Conservation (phyloP, 2,329 filamentous ascomycete genomes). For the Cladosporium sp. region DNA sequence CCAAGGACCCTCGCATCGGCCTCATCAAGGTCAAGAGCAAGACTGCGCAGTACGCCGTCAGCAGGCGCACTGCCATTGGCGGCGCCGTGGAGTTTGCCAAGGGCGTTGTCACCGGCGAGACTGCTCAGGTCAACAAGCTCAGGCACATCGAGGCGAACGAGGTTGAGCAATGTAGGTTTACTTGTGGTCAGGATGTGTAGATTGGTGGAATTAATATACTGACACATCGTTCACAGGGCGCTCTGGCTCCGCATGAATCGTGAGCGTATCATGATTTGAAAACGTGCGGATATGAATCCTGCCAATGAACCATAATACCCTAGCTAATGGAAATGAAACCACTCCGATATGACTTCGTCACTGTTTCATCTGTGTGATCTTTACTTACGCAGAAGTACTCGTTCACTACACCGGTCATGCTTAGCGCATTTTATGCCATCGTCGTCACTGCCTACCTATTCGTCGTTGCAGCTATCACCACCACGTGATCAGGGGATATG, state of each 20-base stretch:
- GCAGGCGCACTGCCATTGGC: conserved; percentile 61
- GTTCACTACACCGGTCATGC: too few species aligned
- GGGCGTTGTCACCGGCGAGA: conserved; percentile 70
- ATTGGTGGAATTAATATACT: neutral
- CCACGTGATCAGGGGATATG: neutral
- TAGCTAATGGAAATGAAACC: conserved; percentile 4
- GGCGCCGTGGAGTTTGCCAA: conserved; percentile 71
- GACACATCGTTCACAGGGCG: neutral
- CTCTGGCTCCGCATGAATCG: conserved; percentile 7
- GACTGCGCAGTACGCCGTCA: conserved; percentile 29
- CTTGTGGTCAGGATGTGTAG: neutral
- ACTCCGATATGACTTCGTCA: neutral
- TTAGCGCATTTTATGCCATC: too few species aligned
- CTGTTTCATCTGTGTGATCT: neutral
- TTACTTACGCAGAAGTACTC: too few species aligned
- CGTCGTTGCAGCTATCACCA: neutral
- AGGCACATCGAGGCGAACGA: conserved; percentile 70
- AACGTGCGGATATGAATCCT: neutral
- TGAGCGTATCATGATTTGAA: neutral
- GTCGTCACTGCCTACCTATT: neutral
- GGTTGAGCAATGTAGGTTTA: conserved; percentile 56
- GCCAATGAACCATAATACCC: neutral
- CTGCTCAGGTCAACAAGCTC: conserved; percentile 72
- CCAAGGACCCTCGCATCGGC: conserved; percentile 77
- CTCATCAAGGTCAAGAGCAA: conserved; percentile 71